A percentile compares a stretch with the other conserved stretches of the same genome.
These are phyloP conservation scores for Dryas alaskensis DNA, from an alignment of 306 rosid genomes.

Conservation along the genomic window DNA sequence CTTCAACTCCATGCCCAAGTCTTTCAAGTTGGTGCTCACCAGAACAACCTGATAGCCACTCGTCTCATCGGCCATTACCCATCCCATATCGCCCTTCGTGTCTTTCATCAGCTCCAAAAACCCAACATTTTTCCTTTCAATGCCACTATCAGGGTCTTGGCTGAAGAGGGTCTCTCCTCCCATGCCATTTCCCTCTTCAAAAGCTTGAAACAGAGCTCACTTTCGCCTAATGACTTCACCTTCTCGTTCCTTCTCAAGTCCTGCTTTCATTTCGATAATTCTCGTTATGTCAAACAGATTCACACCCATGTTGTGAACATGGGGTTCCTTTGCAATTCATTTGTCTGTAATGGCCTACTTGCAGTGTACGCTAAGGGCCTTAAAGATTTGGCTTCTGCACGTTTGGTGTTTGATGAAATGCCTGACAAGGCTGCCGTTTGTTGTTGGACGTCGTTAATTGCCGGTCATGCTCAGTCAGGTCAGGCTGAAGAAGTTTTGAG, in stretches of 20 bases:
- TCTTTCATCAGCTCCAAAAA: conserved; percentile 41
- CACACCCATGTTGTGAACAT: conserved; percentile 44
- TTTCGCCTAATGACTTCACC: conserved; percentile 55
- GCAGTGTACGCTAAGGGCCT: conserved; percentile 37
- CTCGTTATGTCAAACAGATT: conserved; percentile 35
- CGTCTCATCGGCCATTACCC: conserved; percentile 68
- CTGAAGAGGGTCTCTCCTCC: conserved; percentile 38
- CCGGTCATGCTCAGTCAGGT: conserved; percentile 45
- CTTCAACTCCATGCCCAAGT: conserved; percentile 55
- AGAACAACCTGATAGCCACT: conserved; percentile 52
- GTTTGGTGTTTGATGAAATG: conserved; percentile 58
- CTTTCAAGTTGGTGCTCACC: conserved; percentile 46
- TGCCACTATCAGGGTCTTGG: conserved; percentile 51
- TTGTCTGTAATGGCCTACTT: conserved; percentile 45
- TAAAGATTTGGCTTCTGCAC: conserved; percentile 40
- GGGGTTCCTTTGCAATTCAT: conserved; percentile 38
- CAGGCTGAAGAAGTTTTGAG: conserved; percentile 41
- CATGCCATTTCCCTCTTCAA: conserved; percentile 37
- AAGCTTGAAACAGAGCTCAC: conserved; percentile 29
- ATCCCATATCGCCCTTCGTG: conserved; percentile 28
- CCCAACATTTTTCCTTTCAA: conserved; percentile 63
- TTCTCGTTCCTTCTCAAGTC: conserved; percentile 58
- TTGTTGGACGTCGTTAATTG: conserved; percentile 55
- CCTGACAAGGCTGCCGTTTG: conserved; percentile 32
- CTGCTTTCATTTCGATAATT: conserved; percentile 30